Evolutionary conservation across 2,329 filamentous ascomycete species (phyloP), one percentile per base, ranked within the genome.

Genomic region (Tolypocladium endophyticum): DNA sequence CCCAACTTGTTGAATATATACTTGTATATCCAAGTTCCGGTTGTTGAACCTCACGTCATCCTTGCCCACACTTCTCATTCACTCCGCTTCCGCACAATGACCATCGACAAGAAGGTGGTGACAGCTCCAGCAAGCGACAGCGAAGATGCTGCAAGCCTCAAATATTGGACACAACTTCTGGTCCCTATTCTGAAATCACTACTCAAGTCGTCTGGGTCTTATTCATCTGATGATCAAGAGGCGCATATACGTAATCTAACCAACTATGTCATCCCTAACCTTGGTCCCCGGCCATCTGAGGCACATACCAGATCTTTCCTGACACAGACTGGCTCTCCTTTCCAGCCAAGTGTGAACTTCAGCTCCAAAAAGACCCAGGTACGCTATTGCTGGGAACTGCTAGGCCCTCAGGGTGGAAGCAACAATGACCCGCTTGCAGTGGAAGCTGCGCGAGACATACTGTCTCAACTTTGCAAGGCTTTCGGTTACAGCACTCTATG

Each of bases 371-470:
- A 54, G 5, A 56, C 60, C 2, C n/a, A 36, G 16, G 61, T 62
- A 8, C 57, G 62, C 14, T 64, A 62, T 33, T 60, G 61, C 47
- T 62, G 61, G 61, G 62, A 64, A 50, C 53, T 60, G 14, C 39
- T 64, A 39, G 62, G 62, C 9, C 25, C 56, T 18, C 30, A 39
- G 11, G 61, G 61, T 18, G 56, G 56, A 18, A 57, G 54, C n/a
- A 54, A 53, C 11, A 53, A 50, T 50, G 62, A 64, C 56, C 62
- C 62, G 4, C 58, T 58, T 30, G 59, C 53, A 3, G 43, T 64
- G 1, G 57, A 64, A 30, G 59, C 59, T 1, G 55, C 61, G 23
- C 58, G 45, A 36, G 54, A 60, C 9, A 60, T 59, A 2, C 12
- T 62, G 35, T 45, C 47, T 3, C 47, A 39, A 16, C 38, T 64